Base-by-base conservation (phyloP, 2,329 filamentous ascomycete species). In the Magnaporthiopsis incrustans region DNA sequence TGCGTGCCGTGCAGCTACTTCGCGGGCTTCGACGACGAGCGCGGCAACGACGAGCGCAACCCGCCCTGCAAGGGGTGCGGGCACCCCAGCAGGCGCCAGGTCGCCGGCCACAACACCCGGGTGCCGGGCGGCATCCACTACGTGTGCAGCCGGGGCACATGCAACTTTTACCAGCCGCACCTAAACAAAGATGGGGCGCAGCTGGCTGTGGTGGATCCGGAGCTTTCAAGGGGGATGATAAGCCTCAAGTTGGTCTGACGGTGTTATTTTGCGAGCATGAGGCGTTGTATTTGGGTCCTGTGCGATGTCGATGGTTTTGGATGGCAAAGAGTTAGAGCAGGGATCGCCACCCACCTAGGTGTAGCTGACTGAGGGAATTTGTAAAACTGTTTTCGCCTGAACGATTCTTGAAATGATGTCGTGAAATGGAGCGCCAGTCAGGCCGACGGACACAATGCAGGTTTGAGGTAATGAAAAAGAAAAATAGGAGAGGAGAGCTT, bases 11-110 rank as follows among this genome's bases (percentile, higher is more conserved):
- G 59, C 32, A 6, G 18, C n/a, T 38, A 60, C 32, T 60, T 60
- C 22, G 30, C 33, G 25, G 10, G 15, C 5, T 60, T 60, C 30
- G 27, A 33, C 59, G 59, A 60, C 32, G 59, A 38, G 15, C 59
- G 59, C 4, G 59, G 59, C 59, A 38, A 33, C 32, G 27, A 33
- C n/a, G 22, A 12, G 15, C n/a, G 30, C 15, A 60, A 60, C 33
- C 59, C 59, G 32, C 59, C 59, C 32, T 60, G 59, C 59, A 22
- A 53, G 5, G 59, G 33, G 11, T 60, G 59, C 59, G 59, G 59
- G 6, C 15, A 25, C 15, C 33, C 59, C 25, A 60, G 59, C 59
- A 60, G 26, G 33, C 27, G 59, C 22, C 59, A 60, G 32, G 25
- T 32, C 57, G 57, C 57, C 57, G 57, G 57, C 26, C 3, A 14